Percentiles rank a stretch among this genome's conserved stretches.
These are phyloP conservation scores for Brettanomyces bruxellensis DNA, from an alignment of 805 yeast species.

Conservation along the genomic window DNA sequence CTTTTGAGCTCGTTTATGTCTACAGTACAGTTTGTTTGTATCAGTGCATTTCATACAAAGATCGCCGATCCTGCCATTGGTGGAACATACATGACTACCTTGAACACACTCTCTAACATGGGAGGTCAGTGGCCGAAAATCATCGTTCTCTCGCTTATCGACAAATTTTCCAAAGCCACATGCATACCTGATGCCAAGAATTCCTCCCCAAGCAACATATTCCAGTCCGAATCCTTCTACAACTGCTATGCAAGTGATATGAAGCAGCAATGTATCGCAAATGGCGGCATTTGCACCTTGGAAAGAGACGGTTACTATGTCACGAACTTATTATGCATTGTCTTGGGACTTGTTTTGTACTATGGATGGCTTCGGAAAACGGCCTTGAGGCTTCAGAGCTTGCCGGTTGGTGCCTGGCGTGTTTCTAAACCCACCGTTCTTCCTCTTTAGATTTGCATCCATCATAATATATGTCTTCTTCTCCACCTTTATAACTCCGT, in stretches of 20 bases:
- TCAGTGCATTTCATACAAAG: slow-evolving; percentile 90
- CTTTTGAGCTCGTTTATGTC: slow-evolving; percentile 84
- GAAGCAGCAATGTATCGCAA: slow-evolving; percentile 40
- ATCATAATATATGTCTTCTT: not conserved
- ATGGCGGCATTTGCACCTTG: slow-evolving; percentile 48
- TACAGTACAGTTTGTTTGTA: slow-evolving; percentile 89
- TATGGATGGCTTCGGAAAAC: slow-evolving; percentile 57
- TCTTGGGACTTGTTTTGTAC: slow-evolving; percentile 56
- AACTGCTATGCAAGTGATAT: slow-evolving; percentile 22
- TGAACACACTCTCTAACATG: slow-evolving; percentile 83
- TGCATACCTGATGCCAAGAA: slow-evolving; percentile 34
- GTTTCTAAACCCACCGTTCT: slow-evolving; percentile 20
- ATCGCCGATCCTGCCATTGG: slow-evolving; percentile 95
- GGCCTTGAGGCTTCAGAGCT: slow-evolving; percentile 53
- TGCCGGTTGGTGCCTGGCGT: slow-evolving; percentile 77
- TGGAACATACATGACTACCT: slow-evolving; percentile 95
- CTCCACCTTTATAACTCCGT: no score
- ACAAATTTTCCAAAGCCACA: slow-evolving; percentile 57
- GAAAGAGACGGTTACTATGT: slow-evolving; percentile 76
- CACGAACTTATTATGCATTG: slow-evolving; percentile 65
- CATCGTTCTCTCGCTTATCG: slow-evolving; percentile 73
- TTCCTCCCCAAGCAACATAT: slow-evolving; percentile 12
- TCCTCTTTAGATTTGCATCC: not conserved
- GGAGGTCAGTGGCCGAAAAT: slow-evolving; percentile 98
- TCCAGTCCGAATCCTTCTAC: slow-evolving; percentile 17